Base-by-base conservation (phyloP, 306 rosid genomes). In the Castanospermum australe region DNA sequence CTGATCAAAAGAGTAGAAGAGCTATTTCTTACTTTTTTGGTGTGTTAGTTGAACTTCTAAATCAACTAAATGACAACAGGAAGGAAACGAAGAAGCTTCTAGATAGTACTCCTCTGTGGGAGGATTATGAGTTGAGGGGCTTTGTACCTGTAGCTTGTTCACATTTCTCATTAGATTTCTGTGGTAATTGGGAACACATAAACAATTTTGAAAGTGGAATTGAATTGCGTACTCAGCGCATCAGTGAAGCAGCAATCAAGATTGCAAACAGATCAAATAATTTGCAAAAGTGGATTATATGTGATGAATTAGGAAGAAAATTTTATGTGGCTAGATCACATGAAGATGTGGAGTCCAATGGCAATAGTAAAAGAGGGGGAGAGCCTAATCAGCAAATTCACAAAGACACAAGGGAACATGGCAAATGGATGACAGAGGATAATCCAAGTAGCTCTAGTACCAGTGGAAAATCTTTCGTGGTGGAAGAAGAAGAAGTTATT, bases 401-500 rank as follows among this genome's bases (percentile, higher is more conserved):
- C 48, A 57, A 80, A 75, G 77, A 38, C 30, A 44, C 68, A 2
- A 67, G 39, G 66, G 88, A 71, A 54, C 75, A 60, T 48, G 82
- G 79, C 78, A 76, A 84, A 56, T 64, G 11, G 45, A 76, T 38
- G 39, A 61, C 9, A 39, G 75, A 50, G 62, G 84, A 82, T 30
- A 70, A 42, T 70, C 33, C 54, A 55, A 79, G 72, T 48, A 77
- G 78, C 48, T 41, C 52, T 28, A 56, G 55, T 79, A 36, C 55
- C 41, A 84, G 28, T 51, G 88, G 79, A 36, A 88, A 87, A 69
- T 42, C 80, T 78, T 74, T 59, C 54, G 73, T 54, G 0, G 69
- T 74, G 52, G 98, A 95, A 71, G 99, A 96, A 25, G 99, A 96
- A 78, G 98, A 96, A 84, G 96, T 93, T 36, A 96, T 96, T 88